Conservation (phyloP, 371 early-diverging fungal genomes). For the Smittium culicis region DNA sequence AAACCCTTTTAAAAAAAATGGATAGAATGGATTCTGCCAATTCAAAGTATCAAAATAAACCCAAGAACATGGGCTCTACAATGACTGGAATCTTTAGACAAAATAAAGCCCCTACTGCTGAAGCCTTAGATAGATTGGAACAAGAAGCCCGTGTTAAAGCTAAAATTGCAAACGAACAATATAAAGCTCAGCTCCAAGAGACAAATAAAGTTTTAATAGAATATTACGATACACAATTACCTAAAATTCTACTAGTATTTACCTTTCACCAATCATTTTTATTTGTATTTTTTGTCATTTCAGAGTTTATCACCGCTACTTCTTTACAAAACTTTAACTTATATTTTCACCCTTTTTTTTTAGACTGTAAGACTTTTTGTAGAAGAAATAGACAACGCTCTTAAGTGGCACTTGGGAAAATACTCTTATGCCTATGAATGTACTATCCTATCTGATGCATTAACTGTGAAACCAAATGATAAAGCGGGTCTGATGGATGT, state of each 20-base stretch:
- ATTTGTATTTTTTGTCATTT: too few relatives aligned
- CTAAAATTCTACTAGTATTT: slow-evolving; percentile 32
- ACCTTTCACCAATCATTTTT: background rate
- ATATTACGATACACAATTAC: slow-evolving; percentile 40
- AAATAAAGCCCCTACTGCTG: slow-evolving; percentile 24
- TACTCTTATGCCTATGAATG: slow-evolving; percentile 33
- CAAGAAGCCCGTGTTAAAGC: slow-evolving; percentile 43
- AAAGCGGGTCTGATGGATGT: slow-evolving; percentile 28
- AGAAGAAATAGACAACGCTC: slow-evolving; percentile 30
- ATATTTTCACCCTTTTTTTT: background rate
- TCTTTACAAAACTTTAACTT: background rate
- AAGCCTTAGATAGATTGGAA: slow-evolving; percentile 30
- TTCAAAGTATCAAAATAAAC: slow-evolving; percentile 12
- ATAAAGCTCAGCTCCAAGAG: slow-evolving; percentile 37
- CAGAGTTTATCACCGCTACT: background rate
- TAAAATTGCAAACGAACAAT: slow-evolving; percentile 38
- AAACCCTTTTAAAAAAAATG: slow-evolving; percentile 21
- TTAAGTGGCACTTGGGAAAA: slow-evolving; percentile 31
- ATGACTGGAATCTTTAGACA: slow-evolving; percentile 29
- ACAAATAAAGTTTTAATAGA: slow-evolving; percentile 37
- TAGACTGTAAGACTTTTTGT: slow-evolving; percentile 25
- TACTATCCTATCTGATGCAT: slow-evolving; percentile 28
- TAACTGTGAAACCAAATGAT: slow-evolving; percentile 29
- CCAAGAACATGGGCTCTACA: slow-evolving; percentile 22
- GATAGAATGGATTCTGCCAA: slow-evolving; percentile 10